Conservation (phyloP, 192 early-diverging fungal species). For the Gaertneriomyces sp. region DNA sequence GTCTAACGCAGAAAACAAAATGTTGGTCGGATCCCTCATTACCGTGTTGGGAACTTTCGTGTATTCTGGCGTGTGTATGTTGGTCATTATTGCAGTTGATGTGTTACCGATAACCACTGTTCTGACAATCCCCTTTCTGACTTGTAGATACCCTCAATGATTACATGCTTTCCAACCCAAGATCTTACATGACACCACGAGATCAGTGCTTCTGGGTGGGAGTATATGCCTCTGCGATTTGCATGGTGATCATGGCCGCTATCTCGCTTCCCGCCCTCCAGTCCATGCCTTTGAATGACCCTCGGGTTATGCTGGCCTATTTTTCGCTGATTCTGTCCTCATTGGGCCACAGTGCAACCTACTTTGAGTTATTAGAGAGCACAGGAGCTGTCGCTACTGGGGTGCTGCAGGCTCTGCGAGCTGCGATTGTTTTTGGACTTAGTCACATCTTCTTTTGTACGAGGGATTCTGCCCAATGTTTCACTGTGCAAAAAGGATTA, state of each 20-base stretch:
- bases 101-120: neutral
- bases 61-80: conserved; percentile 38
- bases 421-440: conserved; percentile 44
- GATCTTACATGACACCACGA: conserved; percentile 20
- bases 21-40: conserved; percentile 36
- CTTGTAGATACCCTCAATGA: conserved; percentile 40
- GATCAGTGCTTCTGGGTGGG: conserved; percentile 46
- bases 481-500: conserved; percentile 34
- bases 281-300: conserved; percentile 33
- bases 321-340: conserved; percentile 31
- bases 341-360: conserved; percentile 41
- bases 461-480: conserved; percentile 40
- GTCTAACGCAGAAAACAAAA: conserved; percentile 1
- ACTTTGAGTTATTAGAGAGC: conserved; percentile 43
- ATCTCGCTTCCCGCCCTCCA: conserved; percentile 36
- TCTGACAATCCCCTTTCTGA: neutral
- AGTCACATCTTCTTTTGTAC: conserved; percentile 40
- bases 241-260: conserved; percentile 26
- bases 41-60: conserved; percentile 41
- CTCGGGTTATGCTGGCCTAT: conserved; percentile 33
- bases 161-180: conserved; percentile 23
- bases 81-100: neutral
- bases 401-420: conserved; percentile 45
- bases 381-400: conserved; percentile 51
- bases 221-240: conserved; percentile 32